phyloP scores from a whole-genome alignment of 2,329 filamentous ascomycete genomes.

The Colletotrichum lupini region DNA sequence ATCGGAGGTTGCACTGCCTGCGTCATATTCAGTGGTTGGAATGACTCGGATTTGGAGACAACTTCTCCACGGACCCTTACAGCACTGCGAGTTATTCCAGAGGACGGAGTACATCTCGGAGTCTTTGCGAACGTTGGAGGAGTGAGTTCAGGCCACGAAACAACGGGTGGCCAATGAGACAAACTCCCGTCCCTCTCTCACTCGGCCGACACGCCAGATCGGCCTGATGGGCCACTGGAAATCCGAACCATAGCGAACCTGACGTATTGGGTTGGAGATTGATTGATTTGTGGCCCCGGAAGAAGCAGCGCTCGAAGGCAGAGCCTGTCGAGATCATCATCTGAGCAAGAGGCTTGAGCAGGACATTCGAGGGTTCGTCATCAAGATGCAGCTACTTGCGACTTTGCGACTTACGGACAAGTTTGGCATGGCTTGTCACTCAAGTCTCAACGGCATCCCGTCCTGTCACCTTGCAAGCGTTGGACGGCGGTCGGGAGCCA shows the following conservation, averaged over 20 bases:
- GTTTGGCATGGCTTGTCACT: background rate
- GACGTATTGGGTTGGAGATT: slow-evolving; percentile 15
- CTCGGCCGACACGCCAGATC: slow-evolving; percentile 19
- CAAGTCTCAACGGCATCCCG: slow-evolving; percentile 2
- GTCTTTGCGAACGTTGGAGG: slow-evolving; percentile 15
- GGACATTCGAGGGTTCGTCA: slow-evolving; percentile 5
- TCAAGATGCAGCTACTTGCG: background rate
- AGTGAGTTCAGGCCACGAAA: background rate
- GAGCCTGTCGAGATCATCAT: background rate
- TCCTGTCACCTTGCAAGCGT: background rate
- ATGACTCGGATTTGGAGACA: slow-evolving; percentile 24
- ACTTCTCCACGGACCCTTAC: slow-evolving; percentile 9
- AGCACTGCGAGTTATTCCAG: background rate
- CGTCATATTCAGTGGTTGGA: slow-evolving; percentile 28
- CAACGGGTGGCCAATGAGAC: background rate
- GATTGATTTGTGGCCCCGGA: slow-evolving; percentile 18
- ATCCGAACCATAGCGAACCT: slow-evolving; percentile 3
- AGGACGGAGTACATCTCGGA: slow-evolving; percentile 10
- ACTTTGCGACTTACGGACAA: slow-evolving; percentile 4
- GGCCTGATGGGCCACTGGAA: slow-evolving; percentile 9
- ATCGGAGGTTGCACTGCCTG: slow-evolving; percentile 8
- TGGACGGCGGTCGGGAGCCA: background rate
- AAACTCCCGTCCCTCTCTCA: slow-evolving; percentile 17
- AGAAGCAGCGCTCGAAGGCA: slow-evolving; percentile 1
- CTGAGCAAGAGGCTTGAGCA: slow-evolving; percentile 18